Base-by-base conservation (phyloP, 2,329 filamentous ascomycete species). In the Colletotrichum caudatum region DNA sequence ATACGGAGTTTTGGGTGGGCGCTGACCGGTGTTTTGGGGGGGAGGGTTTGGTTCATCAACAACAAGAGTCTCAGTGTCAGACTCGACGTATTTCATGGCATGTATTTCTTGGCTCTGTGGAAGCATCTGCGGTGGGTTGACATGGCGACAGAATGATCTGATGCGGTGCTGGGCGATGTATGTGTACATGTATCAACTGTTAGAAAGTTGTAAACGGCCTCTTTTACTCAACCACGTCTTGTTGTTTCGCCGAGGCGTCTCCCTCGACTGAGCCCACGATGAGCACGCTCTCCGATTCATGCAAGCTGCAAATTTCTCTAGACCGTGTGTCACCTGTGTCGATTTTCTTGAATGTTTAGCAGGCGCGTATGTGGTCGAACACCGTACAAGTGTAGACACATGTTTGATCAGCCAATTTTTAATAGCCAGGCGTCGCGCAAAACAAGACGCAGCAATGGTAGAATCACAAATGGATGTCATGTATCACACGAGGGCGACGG, bases 1-100 rank as follows among this genome's bases (percentile, higher is more conserved):
- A 35, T 5, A 44, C 9, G 65, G 67, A 70, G 67, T 71, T 68
- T 64, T n/a, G 29, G 53, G 35, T 48, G 33, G 20, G 48, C 46
- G 46, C 44, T n/a, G 44, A 71, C 18, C 9, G 69, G 65, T 63
- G 69, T 71, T 66, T 69, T 3, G 29, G 29, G 29, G 26, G 26
- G 26, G 26, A 37, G 69, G 41, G 53, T 48, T 41, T 51, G 57
- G 51, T 41, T 57, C 46, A 51, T 61, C 44, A 14, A 51, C 41
- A 48, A n/a, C 41, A 48, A 48, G 20, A 58, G 66, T 56, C 57
- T 37, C 35, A 33, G 37, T 39, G 54, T 23, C n/a, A 59, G 44
- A 62, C 57, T 62, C 29, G 35, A 12, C 23, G 64, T 35, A 23
- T 51, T 58, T 62, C 41, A 62, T 62, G 53, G 57, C 68, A 71